Evolutionary conservation across 1,284 basidiomycete species (phyloP).

Genomic region (Takashimella koratensis): DNA sequence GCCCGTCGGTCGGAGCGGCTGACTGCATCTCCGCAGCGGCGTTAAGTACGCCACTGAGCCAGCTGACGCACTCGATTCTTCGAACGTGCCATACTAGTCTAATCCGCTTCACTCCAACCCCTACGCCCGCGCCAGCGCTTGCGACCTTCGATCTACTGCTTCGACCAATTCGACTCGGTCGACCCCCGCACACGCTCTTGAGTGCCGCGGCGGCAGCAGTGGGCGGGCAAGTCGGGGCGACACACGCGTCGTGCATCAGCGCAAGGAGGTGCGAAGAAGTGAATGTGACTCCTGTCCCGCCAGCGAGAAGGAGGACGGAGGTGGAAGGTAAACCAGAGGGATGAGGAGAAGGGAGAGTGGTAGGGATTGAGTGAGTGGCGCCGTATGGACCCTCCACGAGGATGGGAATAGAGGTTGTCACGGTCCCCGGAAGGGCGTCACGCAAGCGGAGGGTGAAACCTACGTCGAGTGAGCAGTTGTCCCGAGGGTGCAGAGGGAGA

Average conservation of each 20-base stretch:
- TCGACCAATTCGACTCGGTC: no score
- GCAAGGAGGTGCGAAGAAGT: constrained; percentile 29
- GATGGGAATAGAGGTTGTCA: constrained; percentile 19
- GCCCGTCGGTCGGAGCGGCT: background rate
- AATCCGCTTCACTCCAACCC: background rate
- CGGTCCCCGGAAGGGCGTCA: constrained; percentile 16
- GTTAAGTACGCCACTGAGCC: constrained; percentile 22
- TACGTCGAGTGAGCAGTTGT: constrained; percentile 3
- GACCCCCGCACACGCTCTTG: no score
- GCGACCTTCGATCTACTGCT: background rate
- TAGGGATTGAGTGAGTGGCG: constrained; percentile 23
- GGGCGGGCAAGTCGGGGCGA: background rate
- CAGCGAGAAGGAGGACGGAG: constrained; percentile 7
- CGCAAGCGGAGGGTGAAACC: constrained; percentile 33
- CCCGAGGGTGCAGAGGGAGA: background rate
- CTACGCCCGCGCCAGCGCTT: background rate
- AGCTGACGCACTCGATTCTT: constrained; percentile 20
- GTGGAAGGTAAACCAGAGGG: constrained; percentile 7
- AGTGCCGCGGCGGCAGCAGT: background rate
- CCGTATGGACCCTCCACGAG: constrained; percentile 48
- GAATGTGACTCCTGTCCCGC: constrained; percentile 43
- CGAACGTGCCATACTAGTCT: constrained; percentile 43
- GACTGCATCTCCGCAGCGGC: constrained; percentile 7
- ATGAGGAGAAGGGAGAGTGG: constrained; percentile 39
- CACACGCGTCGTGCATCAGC: constrained; percentile 11